These are phyloP conservation scores for Eragrostis tef DNA, from an alignment of 202 grass and related monocot species.

Conservation along the genomic window DNA sequence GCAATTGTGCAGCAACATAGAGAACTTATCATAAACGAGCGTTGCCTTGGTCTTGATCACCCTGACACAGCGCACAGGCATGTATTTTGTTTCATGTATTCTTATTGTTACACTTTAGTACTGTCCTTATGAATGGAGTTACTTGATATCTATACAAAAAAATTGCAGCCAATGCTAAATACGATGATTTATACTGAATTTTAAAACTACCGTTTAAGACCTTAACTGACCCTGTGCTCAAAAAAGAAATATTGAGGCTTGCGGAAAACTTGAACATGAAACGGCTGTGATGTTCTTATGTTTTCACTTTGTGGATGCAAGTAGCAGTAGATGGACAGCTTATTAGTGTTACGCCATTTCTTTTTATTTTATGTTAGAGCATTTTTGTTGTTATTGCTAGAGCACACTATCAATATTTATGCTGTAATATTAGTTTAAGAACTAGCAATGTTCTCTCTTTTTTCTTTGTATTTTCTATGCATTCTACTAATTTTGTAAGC, in stretches of 20 bases:
- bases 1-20: slow-evolving; percentile 97
- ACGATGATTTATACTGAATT: neutral
- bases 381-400: neutral
- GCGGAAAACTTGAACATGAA: neutral
- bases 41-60: slow-evolving; percentile 95
- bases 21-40: slow-evolving; percentile 97
- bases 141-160: neutral
- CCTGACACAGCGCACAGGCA: slow-evolving; percentile 99
- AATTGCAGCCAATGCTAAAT: neutral
- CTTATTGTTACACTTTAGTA: neutral
- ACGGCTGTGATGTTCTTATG: neutral
- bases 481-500: neutral
- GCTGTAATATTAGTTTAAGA: neutral
- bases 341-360: neutral
- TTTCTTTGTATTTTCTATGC: neutral
- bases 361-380: neutral
- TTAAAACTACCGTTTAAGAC: neutral
- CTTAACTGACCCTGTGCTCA: neutral
- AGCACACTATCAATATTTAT: neutral
- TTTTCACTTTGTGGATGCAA: neutral
- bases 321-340: neutral
- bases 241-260: neutral
- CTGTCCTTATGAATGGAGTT: neutral
- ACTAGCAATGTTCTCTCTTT: neutral
- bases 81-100: slow-evolving; percentile 3